Base-by-base conservation (phyloP, 495 filamentous ascomycete genomes). In the Penicillium pulvis region DNA sequence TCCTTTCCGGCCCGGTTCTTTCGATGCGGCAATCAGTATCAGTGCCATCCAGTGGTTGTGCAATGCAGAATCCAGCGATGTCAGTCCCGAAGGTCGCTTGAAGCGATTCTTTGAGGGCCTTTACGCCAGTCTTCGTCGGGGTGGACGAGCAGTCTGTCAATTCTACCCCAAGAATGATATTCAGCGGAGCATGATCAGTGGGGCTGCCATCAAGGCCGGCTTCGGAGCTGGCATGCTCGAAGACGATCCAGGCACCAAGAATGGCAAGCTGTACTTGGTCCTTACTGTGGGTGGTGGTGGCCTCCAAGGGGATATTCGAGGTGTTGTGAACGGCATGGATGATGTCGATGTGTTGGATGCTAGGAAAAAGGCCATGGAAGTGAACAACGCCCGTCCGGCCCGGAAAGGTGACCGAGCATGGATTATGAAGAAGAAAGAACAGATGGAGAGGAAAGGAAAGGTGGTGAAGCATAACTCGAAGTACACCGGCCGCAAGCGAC, bases 21-120 rank as follows among this genome's bases (percentile, higher is more conserved):
- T 98, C 71, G 94, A 98, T 74, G 94, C 93, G 6, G 94, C 94
- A 14, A 90, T 98, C 61, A 91, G 86, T 65, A 97, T 98, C 66
- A 89, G 85, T 71, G 94, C 94, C 2, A 90, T 98, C 30, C 94
- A 98, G 71, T 98, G 94, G 94, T 81, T 98, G 6, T 98, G 94
- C 72, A 97, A 97, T 75, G 94, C 92, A 17, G 95, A 97, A 68
- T 87, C 83, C 52, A 88, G 84, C 64, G 90, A 95, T 17, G 92
- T 93, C 9, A 88, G 83, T 10, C 84, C 91, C 0, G 80, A 87
- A 26, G 88, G 88, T 9, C 80, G 95, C 16, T 68, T 98, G 46
- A 77, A 81, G 30, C 81, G 94, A 31, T 98, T 98, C 62, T 98
- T 98, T 65, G 88, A 91, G 57, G 90, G 90, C n/a, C 76, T 98